A percentile compares a stretch with the other conserved stretches of the same genome.
Evolutionary conservation across 1,139 yeast species (phyloP).

Genomic region (Suhomyces coccinellae): DNA sequence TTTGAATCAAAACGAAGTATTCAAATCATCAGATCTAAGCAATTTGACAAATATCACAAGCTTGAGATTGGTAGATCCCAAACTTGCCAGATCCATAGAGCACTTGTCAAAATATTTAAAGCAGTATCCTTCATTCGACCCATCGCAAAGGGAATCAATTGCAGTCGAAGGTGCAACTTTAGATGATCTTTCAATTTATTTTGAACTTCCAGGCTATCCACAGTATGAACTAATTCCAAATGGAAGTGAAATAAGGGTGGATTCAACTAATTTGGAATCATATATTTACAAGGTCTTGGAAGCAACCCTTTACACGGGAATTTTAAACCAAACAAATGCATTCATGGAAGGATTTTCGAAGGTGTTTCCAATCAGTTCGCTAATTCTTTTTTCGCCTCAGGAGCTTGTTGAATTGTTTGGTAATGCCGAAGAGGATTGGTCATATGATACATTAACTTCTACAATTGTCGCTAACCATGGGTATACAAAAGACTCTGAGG

Average conservation of each 20-base stretch:
- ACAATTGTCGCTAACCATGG: constrained; percentile 90
- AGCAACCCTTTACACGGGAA: constrained; percentile 63
- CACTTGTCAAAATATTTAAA: constrained; percentile 49
- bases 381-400: constrained; percentile 67
- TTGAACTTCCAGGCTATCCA: constrained; percentile 77
- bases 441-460: constrained; percentile 56
- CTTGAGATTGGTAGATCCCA: constrained; percentile 57
- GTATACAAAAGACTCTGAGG: constrained; percentile 66
- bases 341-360: constrained; percentile 81
- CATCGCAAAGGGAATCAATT: constrained; percentile 24
- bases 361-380: constrained; percentile 77
- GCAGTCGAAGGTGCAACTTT: constrained; percentile 44
- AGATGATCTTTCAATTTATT: constrained; percentile 59
- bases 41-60: constrained; percentile 40
- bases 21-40: constrained; percentile 22
- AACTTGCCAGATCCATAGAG: constrained; percentile 59
- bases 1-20: constrained; percentile 22
- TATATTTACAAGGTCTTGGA: constrained; percentile 64
- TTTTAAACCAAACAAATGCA: constrained; percentile 61
- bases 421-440: constrained; percentile 86
- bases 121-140: constrained; percentile 22
- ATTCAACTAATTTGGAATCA: constrained; percentile 52
- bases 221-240: constrained; percentile 55
- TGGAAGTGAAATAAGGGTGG: constrained; percentile 57
- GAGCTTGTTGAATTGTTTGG: constrained; percentile 70